phyloP scores from a whole-genome alignment of 306 rosid genomes.

The Vigna radiata region DNA sequence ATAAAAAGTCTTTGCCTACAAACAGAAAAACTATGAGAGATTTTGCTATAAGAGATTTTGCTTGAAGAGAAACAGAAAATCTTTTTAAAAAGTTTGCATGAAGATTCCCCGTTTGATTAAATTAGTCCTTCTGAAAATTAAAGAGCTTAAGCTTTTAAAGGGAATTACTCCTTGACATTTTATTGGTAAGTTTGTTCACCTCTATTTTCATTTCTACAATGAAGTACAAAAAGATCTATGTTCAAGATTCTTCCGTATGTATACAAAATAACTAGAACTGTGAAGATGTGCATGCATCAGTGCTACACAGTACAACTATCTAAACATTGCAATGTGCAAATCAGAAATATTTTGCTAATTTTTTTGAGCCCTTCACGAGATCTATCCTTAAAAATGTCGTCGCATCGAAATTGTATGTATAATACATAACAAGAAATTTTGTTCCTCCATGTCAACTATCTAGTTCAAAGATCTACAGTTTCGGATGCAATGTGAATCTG shows the following conservation, averaged over 20 bases:
- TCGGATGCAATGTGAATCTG: conserved; percentile 35
- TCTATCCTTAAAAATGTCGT: conserved; percentile 42
- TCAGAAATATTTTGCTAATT: neutral
- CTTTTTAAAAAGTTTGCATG: too few species aligned
- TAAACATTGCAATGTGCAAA: conserved; percentile 10
- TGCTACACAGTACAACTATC: neutral
- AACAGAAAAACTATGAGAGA: too few species aligned
- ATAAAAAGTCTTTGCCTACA: too few species aligned
- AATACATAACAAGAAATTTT: conserved; percentile 28
- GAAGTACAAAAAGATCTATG: neutral
- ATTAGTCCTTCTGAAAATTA: too few species aligned
- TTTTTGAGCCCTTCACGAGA: conserved; percentile 24
- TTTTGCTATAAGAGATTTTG: too few species aligned
- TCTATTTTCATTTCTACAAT: neutral
- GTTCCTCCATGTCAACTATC: conserved; percentile 51
- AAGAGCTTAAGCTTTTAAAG: neutral
- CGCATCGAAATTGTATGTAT: conserved; percentile 37
- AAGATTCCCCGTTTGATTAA: too few species aligned
- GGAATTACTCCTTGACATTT: too few species aligned
- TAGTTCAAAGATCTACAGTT: conserved; percentile 53
- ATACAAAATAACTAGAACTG: neutral
- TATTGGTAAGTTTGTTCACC: too few species aligned
- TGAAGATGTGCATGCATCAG: conserved; percentile 5
- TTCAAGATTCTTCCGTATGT: neutral
- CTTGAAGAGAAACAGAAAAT: too few species aligned